These are phyloP conservation scores for Rehmannia glutinosa DNA, from an alignment of 257 asterid genomes.

Conservation along the genomic window DNA sequence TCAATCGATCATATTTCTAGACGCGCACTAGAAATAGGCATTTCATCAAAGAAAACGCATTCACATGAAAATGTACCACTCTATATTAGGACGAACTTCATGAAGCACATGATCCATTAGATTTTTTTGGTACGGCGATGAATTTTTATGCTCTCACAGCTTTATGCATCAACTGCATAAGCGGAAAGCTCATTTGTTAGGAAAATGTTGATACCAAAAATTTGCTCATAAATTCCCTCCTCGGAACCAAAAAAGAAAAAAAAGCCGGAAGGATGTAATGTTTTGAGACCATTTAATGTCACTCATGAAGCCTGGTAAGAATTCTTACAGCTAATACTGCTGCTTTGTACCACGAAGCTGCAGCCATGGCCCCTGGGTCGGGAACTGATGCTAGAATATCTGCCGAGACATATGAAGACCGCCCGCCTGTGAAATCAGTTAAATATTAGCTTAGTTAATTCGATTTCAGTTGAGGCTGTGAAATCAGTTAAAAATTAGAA, in stretches of 20 bases:
- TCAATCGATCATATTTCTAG: background rate
- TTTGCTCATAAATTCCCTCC: constrained; percentile 32
- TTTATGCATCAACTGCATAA: constrained; percentile 43
- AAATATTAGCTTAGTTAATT: too few relatives aligned
- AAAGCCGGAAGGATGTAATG: constrained; percentile 31
- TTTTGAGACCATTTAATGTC: background rate
- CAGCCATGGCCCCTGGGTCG: constrained; percentile 98
- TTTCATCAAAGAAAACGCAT: background rate
- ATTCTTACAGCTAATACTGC: constrained; percentile 68
- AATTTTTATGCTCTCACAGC: constrained; percentile 42
- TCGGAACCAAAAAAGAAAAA: constrained; percentile 25
- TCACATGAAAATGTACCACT: background rate
- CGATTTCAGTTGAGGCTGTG: too few relatives aligned
- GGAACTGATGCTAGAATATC: constrained; percentile 80
- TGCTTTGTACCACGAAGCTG: constrained; percentile 86
- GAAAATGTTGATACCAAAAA: constrained; percentile 17
- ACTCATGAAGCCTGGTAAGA: constrained; percentile 28
- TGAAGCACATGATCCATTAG: constrained; percentile 1
- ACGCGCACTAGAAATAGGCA: background rate
- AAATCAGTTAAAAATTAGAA: too few relatives aligned
- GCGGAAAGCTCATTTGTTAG: constrained; percentile 45
- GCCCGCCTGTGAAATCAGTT: constrained; percentile 66
- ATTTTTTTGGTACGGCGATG: constrained; percentile 6
- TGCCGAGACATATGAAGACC: constrained; percentile 74
- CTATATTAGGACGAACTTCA: background rate